Evolutionary conservation across 2,329 filamentous ascomycete genomes (phyloP).

Genomic region (Annulohypoxylon truncatum): DNA sequence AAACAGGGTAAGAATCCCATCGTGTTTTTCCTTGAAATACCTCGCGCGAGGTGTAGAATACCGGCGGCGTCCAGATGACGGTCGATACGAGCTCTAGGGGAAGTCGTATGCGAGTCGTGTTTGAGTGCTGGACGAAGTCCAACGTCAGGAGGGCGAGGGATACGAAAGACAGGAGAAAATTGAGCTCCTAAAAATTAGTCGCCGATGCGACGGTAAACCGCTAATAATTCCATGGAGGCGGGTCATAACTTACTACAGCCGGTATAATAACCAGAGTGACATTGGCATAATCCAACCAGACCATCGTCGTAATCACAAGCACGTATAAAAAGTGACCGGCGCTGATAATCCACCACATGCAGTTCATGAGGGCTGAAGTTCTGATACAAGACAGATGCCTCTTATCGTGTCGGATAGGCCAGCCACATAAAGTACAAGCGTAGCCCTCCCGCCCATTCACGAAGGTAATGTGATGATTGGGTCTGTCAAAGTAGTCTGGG

Average conservation of each 20-base stretch:
- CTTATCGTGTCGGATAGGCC: background rate
- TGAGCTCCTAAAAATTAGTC: conserved; percentile 1
- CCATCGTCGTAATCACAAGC: background rate
- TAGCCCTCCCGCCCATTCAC: background rate
- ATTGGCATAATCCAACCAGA: background rate
- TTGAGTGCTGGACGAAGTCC: background rate
- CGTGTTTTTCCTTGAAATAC: background rate
- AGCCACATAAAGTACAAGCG: conserved; percentile 14
- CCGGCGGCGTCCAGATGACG: conserved; percentile 2
- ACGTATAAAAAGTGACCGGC: background rate
- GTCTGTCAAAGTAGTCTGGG: background rate
- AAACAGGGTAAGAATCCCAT: background rate
- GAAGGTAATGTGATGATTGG: background rate
- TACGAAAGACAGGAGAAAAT: conserved; percentile 2
- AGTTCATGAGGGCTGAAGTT: background rate
- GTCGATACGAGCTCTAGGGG: conserved; percentile 8
- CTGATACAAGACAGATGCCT: background rate
- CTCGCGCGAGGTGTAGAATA: background rate
- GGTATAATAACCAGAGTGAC: background rate
- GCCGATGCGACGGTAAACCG: background rate
- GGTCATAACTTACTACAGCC: background rate
- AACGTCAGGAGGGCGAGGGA: background rate
- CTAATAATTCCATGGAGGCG: background rate
- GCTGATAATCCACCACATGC: background rate
- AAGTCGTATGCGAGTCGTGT: background rate